Conservation (phyloP, 1,139 yeast species). For the Starmera stellimalicola region DNA sequence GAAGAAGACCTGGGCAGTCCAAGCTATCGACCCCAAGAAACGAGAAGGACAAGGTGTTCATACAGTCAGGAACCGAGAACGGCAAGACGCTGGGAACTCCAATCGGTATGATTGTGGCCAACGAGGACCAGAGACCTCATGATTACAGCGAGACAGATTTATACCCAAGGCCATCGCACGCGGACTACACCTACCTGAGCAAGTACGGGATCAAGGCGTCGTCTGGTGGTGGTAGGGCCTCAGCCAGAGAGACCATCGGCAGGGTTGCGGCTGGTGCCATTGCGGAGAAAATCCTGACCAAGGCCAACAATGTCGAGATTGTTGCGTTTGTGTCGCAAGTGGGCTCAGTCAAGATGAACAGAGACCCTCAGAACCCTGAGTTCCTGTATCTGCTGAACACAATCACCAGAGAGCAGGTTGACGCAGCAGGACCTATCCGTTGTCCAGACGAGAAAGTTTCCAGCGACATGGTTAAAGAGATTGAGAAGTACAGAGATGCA, state of each 20-base stretch:
- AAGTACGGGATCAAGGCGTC: conserved; percentile 91
- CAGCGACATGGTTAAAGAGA: conserved; percentile 75
- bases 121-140: conserved; percentile 94
- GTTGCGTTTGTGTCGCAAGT: conserved; percentile 94
- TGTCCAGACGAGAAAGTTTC: conserved; percentile 77
- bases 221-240: conserved; percentile 95
- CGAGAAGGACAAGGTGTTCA: conserved; percentile 86
- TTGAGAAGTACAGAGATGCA: conserved; percentile 77
- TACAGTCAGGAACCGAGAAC: conserved; percentile 90
- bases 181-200: conserved; percentile 85
- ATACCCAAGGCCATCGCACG: conserved; percentile 97
- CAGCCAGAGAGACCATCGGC: conserved; percentile 97
- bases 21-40: conserved; percentile 89
- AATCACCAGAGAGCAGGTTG: conserved; percentile 83
- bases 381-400: conserved; percentile 62
- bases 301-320: conserved; percentile 79
- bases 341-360: conserved; percentile 68
- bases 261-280: conserved; percentile 98
- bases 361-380: conserved; percentile 55
- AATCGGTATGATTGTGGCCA: conserved; percentile 83
- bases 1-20: conserved; percentile 97
- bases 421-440: conserved; percentile 80
- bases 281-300: conserved; percentile 80
- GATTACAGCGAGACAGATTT: conserved; percentile 92
- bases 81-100: conserved; percentile 94